Evolutionary conservation across 345 rosid genomes (phyloP), one percentile per base, ranked within the genome.

Genomic region (Atalantia buxifolia): DNA sequence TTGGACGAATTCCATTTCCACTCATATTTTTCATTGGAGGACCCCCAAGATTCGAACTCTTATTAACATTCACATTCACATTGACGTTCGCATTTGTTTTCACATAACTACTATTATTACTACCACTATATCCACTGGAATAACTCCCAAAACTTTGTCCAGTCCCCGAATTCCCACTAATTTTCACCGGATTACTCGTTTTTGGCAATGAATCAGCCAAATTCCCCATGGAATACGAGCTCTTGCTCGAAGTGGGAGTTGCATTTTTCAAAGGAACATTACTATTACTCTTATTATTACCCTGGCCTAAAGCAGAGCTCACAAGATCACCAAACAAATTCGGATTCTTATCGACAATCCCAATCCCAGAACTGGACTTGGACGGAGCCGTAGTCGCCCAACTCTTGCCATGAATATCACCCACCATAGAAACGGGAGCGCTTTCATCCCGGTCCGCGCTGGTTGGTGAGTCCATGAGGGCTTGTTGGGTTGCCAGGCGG

Each of bases 381-480:
- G 94, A 84, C 71, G 86, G 76, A 5, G 79, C 82, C 6, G 90
- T 36, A 13, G 98, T 84, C 9, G 81, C 66, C 99, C 98, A 96
- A 72, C 89, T 94, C 89, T 89, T 96, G 40, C 99, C 99, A 60
- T 68, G 89, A 70, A 95, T 95, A 84, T 95, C 99, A 0, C 98
- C 99, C 21, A 85, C 93, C 98, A 93, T 93, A 5, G 99, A 90
- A 75, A 85, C 75, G 50, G 97, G 94, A 21, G 90, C 91, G 31
- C 76, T 85, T 5, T 78, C 85, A 87, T 53, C 71, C 78, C 90
- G 1, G 88, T 38, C 56, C 84, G 80, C 19, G 94, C 88, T 5
- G 95, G 93, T 45, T 92, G 95, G 84, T 95, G 98, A 19, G 95
- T 92, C 98, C 98, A 95, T 0, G 97, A 82, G 38, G 95, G 91